Evolutionary conservation across 352 stramenopile genomes (phyloP), one percentile per base, ranked within the genome.

Genomic region (Bremia lactucae): DNA sequence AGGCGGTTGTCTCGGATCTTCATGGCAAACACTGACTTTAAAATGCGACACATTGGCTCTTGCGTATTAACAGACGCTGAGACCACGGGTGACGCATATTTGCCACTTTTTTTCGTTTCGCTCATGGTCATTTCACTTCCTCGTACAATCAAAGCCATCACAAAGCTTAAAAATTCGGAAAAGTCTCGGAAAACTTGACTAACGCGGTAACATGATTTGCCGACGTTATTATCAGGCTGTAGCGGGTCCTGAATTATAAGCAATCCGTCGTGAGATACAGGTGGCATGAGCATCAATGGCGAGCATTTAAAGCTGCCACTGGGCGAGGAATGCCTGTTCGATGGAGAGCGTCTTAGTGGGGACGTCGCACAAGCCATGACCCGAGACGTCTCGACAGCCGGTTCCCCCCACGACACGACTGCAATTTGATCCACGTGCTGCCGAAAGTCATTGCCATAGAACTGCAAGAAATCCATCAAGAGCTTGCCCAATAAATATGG

Each of bases 111-210:
- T 28, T 67, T 71, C 50, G 69, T 69, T 47, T 70, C 76, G 31
- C 57, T 65, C 0, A 65, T 78, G 2, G 62, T 73, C 65, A 83
- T 75, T 35, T 85, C 74, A 22, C 69, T 84, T 4, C 79, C 79
- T 28, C 78, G 76, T 10, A 92, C 79, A 25, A 88, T 89, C 13
- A 92, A 49, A 9, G 79, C 73, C 0, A 72, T 87, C 24, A 92
- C 48, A 42, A 87, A 81, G 40, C 72, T 92, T 14, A 88, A 54
- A 40, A 86, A 85, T 52, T 92, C 76, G 0, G 78, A 87, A 16
- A 92, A 87, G 13, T 87, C 72, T 20, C 72, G 69, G 14, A 86
- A 76, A 14, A 92, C 72, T 63, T 92, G 79, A 20, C 72, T 89
- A 16, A 89, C 75, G 9, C 79, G 70, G 37, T 89, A 92, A 49